Evolutionary conservation across 352 stramenopile species (phyloP), one percentile per base, ranked within the genome.

Genomic region (Phytophthora pini): DNA sequence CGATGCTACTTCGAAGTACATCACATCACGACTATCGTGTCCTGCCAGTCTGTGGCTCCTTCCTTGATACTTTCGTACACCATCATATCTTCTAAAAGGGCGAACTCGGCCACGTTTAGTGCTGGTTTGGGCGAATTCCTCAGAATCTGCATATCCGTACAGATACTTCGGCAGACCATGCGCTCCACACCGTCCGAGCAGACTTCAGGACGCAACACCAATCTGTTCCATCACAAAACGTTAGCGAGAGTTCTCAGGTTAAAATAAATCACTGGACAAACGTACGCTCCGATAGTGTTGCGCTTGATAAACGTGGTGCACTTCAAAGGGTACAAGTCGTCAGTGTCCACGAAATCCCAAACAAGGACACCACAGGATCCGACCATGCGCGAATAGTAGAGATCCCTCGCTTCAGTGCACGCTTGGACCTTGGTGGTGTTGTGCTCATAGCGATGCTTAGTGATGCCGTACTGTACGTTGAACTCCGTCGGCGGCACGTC

Each of bases 331-430:
- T 77, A 62, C 38, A 79, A 51, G 22, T 83, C 72, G 44, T 84
- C 72, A 4, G 51, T 60, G 45, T 84, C 76, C 12, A 81, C 76
- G 46, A 65, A 84, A 40, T 81, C 72, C 72, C 76, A 84, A 3
- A 79, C 61, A 32, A 83, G 43, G 20, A 83, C 65, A 29, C 61
- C 72, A 29, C 66, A 69, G 6, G 68, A 69, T 7, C 58, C 61
- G 9, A 54, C 39, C 43, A 79, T 66, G 3, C 61, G 58, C 24
- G 76, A 79, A 46, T 71, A 76, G n/a, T 65, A 74, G 4, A 73
- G 43, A 26, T 65, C 63, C 8, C 65, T 54, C 2, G 59, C 47
- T 53, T 84, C 56, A 2, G 71, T 60, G 2, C 41, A 65, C 15
- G 73, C 24, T 55, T 76, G 46, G 1, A 39, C 52, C 17, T 73